Base-by-base conservation (phyloP, 2,329 filamentous ascomycete species). In the Lachnum nothofagi region DNA sequence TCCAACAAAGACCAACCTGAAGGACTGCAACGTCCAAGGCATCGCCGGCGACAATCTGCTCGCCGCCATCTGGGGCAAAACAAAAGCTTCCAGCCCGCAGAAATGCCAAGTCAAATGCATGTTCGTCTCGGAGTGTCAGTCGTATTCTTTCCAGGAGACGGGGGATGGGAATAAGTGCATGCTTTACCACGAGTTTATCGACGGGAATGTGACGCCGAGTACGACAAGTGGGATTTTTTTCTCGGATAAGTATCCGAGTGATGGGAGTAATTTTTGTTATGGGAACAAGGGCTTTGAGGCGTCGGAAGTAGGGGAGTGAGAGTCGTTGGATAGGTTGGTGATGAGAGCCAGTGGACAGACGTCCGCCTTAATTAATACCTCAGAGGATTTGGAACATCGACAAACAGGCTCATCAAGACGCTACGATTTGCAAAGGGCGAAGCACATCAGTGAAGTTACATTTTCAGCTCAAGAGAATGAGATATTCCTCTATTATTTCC, bases 241-340 rank as follows among this genome's bases (percentile, higher is more conserved):
- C n/a, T 56, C 51, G 12, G 54, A 56, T 24, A 56, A 56, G 29
- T 56, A 54, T 52, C 51, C 51, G 3, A 42, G 34, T 7, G 51
- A 54, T 50, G 51, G 46, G 33, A 52, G 40, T 16, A 50, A 56
- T 33, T 51, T 46, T 37, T 52, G 51, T 23, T 56, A 52, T 38
- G 49, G 46, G 5, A 50, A 33, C 25, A 17, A 12, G n/a, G 31
- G 16, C 41, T 55, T 19, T 55, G 27, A 51, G 16, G 27, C 4
- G 44, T 42, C 35, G 25, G 7, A 12, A 12, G 12, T 29, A 6
- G 12, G 25, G 12, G 25, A 12, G 7, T 6, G 25, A 34, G 31
- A 34, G 14, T 34, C 31, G 5, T 6, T 5, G 17, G 14, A 16
- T n/a, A n/a, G n/a, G n/a, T n/a, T n/a, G n/a, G n/a, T n/a, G 14